Percentiles rank a stretch among this genome's conserved stretches.
These are phyloP conservation scores for Yamadazyma oceani DNA, from an alignment of 1,139 yeast genomes.

Conservation along the genomic window DNA sequence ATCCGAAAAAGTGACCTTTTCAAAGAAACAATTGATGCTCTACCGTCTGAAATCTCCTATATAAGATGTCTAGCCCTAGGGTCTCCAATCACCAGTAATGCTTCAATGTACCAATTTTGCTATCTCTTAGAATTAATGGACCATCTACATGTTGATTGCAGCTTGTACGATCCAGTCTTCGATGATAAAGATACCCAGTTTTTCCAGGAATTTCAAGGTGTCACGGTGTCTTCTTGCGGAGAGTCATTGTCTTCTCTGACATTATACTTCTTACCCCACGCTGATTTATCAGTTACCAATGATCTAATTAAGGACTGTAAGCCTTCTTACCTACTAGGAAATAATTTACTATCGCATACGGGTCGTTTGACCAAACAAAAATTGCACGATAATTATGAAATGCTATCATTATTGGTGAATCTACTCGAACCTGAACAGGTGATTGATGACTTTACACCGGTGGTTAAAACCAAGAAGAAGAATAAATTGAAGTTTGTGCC, in stretches of 20 bases:
- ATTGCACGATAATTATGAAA: slow-evolving; percentile 41
- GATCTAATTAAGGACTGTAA: slow-evolving; percentile 28
- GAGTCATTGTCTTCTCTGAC: slow-evolving; percentile 20
- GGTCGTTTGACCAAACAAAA: slow-evolving; percentile 46
- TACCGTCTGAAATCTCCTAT: slow-evolving; percentile 1
- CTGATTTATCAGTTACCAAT: slow-evolving; percentile 62
- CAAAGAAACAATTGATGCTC: not conserved
- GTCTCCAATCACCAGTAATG: slow-evolving; percentile 53
- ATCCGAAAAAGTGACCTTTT: not conserved
- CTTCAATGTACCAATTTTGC: slow-evolving; percentile 68
- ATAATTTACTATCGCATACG: slow-evolving; percentile 51
- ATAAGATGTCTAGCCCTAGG: slow-evolving; percentile 77
- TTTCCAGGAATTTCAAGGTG: slow-evolving; percentile 21
- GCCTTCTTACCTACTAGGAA: slow-evolving; percentile 46
- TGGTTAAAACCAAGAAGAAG: slow-evolving; percentile 30
- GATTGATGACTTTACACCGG: slow-evolving; percentile 31
- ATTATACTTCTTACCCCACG: slow-evolving; percentile 71
- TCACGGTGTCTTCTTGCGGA: slow-evolving; percentile 16
- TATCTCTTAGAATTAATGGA: slow-evolving; percentile 41
- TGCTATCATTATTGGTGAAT: slow-evolving; percentile 42
- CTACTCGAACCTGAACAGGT: slow-evolving; percentile 7
- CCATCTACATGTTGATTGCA: slow-evolving; percentile 25
- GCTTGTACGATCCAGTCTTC: slow-evolving; percentile 69
- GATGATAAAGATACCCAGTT: slow-evolving; percentile 39
- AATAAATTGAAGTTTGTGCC: slow-evolving; percentile 25